phyloP scores from a whole-genome alignment of 2,329 filamentous ascomycete species.

The Fusarium solani-melongenae region DNA sequence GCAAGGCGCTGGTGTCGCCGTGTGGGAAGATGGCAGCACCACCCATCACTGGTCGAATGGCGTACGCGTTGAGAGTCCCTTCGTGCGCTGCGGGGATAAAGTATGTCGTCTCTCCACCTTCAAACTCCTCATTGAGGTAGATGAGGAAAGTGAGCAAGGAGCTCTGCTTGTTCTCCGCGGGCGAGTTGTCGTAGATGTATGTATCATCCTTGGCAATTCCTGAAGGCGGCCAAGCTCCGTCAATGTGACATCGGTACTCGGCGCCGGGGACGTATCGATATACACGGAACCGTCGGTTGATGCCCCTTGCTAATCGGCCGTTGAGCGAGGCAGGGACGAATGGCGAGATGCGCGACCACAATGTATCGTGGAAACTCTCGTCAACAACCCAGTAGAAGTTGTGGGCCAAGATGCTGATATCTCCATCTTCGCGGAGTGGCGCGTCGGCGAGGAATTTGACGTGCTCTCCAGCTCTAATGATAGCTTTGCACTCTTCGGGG shows the following conservation, averaged over 20 bases:
- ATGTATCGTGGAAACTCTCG: conserved; percentile 67
- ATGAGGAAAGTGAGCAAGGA: conserved; percentile 77
- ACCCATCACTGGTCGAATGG: conserved; percentile 75
- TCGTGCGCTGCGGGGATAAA: conserved; percentile 74
- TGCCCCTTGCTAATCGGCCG: conserved; percentile 68
- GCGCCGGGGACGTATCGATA: conserved; percentile 79
- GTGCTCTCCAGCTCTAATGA: conserved; percentile 74
- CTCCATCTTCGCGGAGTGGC: conserved; percentile 72
- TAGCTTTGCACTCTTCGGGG: conserved; percentile 70
- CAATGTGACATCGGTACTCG: conserved; percentile 77
- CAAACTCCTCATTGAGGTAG: conserved; percentile 78
- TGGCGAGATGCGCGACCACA: conserved; percentile 70
- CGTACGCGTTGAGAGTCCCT: conserved; percentile 75
- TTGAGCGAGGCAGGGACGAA: conserved; percentile 67
- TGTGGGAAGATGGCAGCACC: conserved; percentile 76
- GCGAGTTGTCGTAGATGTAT: conserved; percentile 76
- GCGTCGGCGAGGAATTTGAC: conserved; percentile 76
- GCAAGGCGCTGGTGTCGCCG: conserved; percentile 71
- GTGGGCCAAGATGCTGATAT: conserved; percentile 74
- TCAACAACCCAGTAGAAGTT: conserved; percentile 82
- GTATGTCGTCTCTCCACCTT: conserved; percentile 77
- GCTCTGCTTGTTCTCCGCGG: conserved; percentile 68
- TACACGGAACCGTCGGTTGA: conserved; percentile 77
- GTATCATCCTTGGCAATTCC: conserved; percentile 67
- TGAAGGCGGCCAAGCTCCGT: conserved; percentile 79